Percentiles rank a stretch among this genome's conserved stretches.
Conservation (phyloP, 352 stramenopile genomes). For the Globisporangium viniferum region DNA sequence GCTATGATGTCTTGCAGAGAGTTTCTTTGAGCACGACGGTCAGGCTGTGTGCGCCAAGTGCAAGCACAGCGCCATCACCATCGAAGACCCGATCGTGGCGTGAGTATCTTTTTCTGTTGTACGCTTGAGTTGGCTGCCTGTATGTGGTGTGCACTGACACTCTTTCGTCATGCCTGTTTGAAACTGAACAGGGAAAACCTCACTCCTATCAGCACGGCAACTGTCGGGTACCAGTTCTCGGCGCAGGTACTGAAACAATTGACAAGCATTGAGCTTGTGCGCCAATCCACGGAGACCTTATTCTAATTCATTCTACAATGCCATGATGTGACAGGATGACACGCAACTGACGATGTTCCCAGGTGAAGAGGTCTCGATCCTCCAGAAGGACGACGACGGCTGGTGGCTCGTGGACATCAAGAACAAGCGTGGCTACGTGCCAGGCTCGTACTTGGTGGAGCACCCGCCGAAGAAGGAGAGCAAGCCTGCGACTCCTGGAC, state of each 20-base stretch:
- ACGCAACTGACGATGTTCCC: slow-evolving; percentile 83
- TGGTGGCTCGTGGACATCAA: slow-evolving; percentile 79
- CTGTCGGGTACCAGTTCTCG: slow-evolving; percentile 74
- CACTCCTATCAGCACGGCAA: slow-evolving; percentile 43
- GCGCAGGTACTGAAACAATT: slow-evolving; percentile 22
- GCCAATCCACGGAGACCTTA: neutral
- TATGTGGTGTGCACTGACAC: neutral
- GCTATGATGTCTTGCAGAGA: slow-evolving; percentile 43
- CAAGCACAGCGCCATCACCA: slow-evolving; percentile 71
- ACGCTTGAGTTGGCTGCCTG: neutral
- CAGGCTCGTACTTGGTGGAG: slow-evolving; percentile 81
- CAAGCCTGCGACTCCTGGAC: slow-evolving; percentile 32
- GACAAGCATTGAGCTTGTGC: neutral
- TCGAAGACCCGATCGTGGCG: slow-evolving; percentile 38
- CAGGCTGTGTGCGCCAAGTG: slow-evolving; percentile 76
- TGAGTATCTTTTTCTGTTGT: slow-evolving; percentile 26
- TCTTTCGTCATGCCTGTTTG: neutral
- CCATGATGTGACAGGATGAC: slow-evolving; percentile 39
- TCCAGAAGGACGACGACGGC: slow-evolving; percentile 84
- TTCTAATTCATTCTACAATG: neutral
- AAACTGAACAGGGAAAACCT: slow-evolving; percentile 39
- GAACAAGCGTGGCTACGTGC: slow-evolving; percentile 73
- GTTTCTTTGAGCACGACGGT: slow-evolving; percentile 78
- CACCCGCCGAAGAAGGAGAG: slow-evolving; percentile 44
- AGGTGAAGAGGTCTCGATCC: slow-evolving; percentile 70